phyloP scores from a whole-genome alignment of 2,329 filamentous ascomycete genomes.

The Zymoseptoria crescenta region DNA sequence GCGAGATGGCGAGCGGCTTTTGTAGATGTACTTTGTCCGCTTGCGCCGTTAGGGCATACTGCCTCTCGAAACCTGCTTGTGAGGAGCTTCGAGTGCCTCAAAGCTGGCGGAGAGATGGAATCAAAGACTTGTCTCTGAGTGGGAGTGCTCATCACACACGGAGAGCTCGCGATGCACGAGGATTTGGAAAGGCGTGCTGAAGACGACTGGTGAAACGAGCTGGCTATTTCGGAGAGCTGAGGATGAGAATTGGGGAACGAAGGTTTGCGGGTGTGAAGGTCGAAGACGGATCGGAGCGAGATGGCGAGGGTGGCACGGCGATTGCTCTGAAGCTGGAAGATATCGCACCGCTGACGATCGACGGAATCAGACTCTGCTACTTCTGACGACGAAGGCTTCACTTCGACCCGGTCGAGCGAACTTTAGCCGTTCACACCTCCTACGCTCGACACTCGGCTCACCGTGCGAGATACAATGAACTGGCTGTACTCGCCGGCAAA shows the following conservation, averaged over 20 bases:
- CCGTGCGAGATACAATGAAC: background rate
- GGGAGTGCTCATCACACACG: conserved; percentile 68
- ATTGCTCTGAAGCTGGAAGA: conserved; percentile 18
- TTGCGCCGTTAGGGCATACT: conserved; percentile 33
- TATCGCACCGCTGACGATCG: conserved; percentile 1
- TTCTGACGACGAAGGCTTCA: background rate
- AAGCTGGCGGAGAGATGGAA: conserved; percentile 56
- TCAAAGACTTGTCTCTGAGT: conserved; percentile 89
- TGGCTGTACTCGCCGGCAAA: background rate
- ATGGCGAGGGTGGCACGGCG: conserved; percentile 6
- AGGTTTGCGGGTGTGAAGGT: conserved; percentile 5
- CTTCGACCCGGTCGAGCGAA: background rate
- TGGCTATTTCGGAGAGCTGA: conserved; percentile 13
- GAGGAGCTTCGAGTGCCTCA: background rate
- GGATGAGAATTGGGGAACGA: conserved; percentile 9
- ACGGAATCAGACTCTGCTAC: background rate
- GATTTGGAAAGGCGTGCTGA: background rate
- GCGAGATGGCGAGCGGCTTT: conserved; percentile 66
- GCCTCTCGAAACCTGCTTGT: conserved; percentile 49
- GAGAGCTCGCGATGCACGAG: conserved; percentile 44
- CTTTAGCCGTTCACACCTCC: background rate
- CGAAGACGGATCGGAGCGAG: background rate
- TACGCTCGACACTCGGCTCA: background rate
- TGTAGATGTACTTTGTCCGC: conserved; percentile 93
- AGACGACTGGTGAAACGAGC: conserved; percentile 21